Evolutionary conservation across 73 alveolate genomes (phyloP).

Genomic region (Stentor roeselii): DNA sequence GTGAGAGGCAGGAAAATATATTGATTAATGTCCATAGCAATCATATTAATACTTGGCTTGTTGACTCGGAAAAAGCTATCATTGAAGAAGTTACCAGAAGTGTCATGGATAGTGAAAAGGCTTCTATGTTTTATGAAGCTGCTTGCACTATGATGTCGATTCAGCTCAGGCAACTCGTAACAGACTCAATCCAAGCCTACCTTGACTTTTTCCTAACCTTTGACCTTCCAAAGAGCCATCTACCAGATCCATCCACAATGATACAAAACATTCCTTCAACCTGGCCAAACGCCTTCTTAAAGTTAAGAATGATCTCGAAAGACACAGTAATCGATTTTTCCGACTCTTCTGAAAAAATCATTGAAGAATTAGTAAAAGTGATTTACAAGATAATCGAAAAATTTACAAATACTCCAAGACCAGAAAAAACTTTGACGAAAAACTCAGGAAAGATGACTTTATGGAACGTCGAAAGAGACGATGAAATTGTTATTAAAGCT

Average conservation of each 20-base stretch:
- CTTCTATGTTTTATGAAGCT: conserved; percentile 80
- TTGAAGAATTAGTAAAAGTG: conserved; percentile 54
- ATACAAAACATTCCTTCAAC: neutral
- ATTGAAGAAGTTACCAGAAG: conserved; percentile 69
- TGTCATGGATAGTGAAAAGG: conserved; percentile 73
- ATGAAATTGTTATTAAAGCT: conserved; percentile 66
- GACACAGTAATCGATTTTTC: conserved; percentile 66
- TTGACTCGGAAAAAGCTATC: conserved; percentile 52
- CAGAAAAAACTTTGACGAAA: conserved; percentile 81
- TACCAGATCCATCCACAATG: neutral
- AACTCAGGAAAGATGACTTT: conserved; percentile 61
- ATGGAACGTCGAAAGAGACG: conserved; percentile 81
- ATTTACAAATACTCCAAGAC: conserved; percentile 74
- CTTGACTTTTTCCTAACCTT: conserved; percentile 74
- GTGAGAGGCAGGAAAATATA: conserved; percentile 55
- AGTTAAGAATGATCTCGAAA: conserved; percentile 57
- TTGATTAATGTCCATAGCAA: conserved; percentile 46
- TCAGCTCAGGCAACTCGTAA: conserved; percentile 70
- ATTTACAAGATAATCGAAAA: conserved; percentile 61
- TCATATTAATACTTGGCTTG: conserved; percentile 62
- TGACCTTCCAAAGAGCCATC: conserved; percentile 45
- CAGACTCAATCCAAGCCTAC: conserved; percentile 67
- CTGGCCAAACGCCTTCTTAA: conserved; percentile 67
- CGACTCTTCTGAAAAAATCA: conserved; percentile 56
- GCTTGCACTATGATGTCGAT: conserved; percentile 85